Base-by-base conservation (phyloP, 1,284 basidiomycete genomes). In the Sporisorium scitamineum region DNA sequence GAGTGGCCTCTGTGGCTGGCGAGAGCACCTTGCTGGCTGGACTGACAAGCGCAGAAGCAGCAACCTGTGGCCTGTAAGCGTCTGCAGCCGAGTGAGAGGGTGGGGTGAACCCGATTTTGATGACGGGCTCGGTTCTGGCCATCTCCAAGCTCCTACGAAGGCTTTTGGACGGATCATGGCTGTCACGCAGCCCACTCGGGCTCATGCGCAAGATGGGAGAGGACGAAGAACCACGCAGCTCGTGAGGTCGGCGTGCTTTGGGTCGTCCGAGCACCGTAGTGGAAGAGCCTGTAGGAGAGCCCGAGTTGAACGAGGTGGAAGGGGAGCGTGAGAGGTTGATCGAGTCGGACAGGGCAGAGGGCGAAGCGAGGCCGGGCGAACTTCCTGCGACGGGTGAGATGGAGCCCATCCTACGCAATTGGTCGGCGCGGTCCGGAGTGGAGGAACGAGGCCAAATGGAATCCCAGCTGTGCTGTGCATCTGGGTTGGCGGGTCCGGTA, bases 391-490 rank as follows among this genome's bases (percentile, higher is more conserved):
- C 64, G 26, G 71, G 67, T 18, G 71, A 61, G 39, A 54, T 54
- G 41, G 72, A 71, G 39, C 70, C 64, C n/a, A 76, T 57, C 18
- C 74, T 53, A 41, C 70, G 64, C 41, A 65, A 41, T 57, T 73
- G 56, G 41, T 79, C 63, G 20, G 68, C 42, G 29, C 63, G 67
- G 34, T 72, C 73, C 6, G 65, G 68, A 31, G 66, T 75, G 11
- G 71, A 73, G 2, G 72, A 70, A 26, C 70, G 56, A 8, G 78
- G 78, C 80, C 80, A 81, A n/a, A 81, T 61, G 13, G 80, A 80
- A 56, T 81, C 80, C 67, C 76, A 76, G 50, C 67, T 65, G 53
- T 78, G 76, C 51, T 81, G 69, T 14, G 78, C 57, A 42, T 78
- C 78, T 8, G 69, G 65, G 44, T 78, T 80, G 42, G 53, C 34